A percentile compares a stretch with the other conserved stretches of the same genome.
These are phyloP conservation scores for Fusarium avenaceum DNA, from an alignment of 2,329 filamentous ascomycete species.

Conservation along the genomic window DNA sequence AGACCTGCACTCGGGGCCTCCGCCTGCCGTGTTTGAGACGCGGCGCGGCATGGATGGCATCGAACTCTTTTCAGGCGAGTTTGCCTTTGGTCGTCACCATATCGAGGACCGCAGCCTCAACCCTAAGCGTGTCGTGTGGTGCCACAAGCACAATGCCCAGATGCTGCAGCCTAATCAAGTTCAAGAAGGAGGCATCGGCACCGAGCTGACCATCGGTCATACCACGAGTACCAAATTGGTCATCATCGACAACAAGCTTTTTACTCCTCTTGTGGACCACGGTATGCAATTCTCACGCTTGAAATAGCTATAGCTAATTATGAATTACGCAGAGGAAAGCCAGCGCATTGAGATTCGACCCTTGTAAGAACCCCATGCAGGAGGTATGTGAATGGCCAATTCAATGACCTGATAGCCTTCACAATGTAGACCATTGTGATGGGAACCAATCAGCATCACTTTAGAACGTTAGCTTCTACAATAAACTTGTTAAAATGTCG, in stretches of 20 bases:
- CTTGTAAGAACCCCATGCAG: too few relatives aligned
- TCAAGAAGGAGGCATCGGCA: neutral
- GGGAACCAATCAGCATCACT: too few relatives aligned
- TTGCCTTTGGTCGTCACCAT: neutral
- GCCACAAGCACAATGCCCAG: rapidly evolving
- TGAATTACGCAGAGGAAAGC: neutral
- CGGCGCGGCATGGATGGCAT: rapidly evolving
- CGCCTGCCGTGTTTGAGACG: neutral
- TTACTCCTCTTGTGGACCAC: neutral
- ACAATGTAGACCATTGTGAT: too few relatives aligned
- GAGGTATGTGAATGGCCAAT: too few relatives aligned
- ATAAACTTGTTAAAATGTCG: too few relatives aligned
- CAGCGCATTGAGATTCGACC: neutral
- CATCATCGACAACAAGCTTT: neutral
- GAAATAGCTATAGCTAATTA: rapidly evolving
- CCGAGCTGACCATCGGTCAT: neutral
- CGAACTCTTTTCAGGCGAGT: neutral
- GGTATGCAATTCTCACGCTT: too few relatives aligned
- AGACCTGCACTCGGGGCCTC: rapidly evolving
- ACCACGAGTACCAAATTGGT: neutral
- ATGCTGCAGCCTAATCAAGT: neutral
- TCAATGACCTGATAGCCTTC: too few relatives aligned
- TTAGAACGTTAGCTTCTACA: too few relatives aligned
- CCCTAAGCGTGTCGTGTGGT: conserved; percentile 27
- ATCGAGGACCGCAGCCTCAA: conserved; percentile 11